Conservation (phyloP, 1,284 basidiomycete genomes). For the Pyrrhoderma lamaoense region DNA sequence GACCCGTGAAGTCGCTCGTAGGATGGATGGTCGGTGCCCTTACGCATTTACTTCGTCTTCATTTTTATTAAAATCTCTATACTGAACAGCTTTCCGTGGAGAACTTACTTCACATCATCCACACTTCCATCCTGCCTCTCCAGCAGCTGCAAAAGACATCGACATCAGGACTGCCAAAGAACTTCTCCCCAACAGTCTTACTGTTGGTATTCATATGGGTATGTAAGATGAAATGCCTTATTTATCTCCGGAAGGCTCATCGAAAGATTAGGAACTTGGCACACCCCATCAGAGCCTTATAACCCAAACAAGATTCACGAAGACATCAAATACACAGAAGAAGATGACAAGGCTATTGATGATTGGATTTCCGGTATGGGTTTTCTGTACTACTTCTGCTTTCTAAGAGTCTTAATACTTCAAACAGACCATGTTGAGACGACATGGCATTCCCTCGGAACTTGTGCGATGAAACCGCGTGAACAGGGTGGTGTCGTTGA, state of each 20-base stretch:
- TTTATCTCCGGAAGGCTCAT: no score
- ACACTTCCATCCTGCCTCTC: conserved; percentile 62
- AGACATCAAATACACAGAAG: conserved; percentile 54
- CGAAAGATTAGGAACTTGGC: conserved; percentile 45
- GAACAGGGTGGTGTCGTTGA: conserved; percentile 74
- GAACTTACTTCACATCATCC: conserved; percentile 68
- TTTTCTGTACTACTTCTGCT: neutral
- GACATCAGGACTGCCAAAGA: conserved; percentile 64
- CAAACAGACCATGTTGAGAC: conserved; percentile 59
- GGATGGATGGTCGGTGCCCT: conserved; percentile 51
- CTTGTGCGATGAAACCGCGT: conserved; percentile 67
- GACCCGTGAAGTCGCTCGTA: conserved; percentile 61
- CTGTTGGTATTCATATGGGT: conserved; percentile 69
- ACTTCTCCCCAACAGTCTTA: conserved; percentile 51
- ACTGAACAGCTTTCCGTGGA: conserved; percentile 49
- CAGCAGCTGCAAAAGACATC: conserved; percentile 52
- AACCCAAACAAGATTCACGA: conserved; percentile 53
- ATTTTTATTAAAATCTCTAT: neutral
- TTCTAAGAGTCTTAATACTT: neutral
- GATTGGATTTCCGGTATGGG: conserved; percentile 48
- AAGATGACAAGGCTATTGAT: conserved; percentile 64
- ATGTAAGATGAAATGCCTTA: no score
- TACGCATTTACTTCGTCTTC: conserved; percentile 1
- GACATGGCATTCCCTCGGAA: conserved; percentile 66
- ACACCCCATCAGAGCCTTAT: conserved; percentile 47